phyloP scores from a whole-genome alignment of 805 yeast genomes.

The Tanozyma kutaoensis region DNA sequence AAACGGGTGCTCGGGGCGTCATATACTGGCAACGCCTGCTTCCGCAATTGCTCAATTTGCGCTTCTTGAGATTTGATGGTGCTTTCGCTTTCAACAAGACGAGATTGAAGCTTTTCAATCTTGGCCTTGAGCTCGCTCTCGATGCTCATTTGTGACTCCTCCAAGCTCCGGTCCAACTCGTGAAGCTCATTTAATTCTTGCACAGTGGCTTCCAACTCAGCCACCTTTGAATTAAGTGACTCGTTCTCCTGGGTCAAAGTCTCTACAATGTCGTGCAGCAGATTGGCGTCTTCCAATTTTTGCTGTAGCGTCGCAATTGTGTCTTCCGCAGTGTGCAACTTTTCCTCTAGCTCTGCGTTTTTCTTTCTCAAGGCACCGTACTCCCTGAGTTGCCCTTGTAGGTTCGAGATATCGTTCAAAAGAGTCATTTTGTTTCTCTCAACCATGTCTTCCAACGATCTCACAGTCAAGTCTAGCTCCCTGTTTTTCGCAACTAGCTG shows the following conservation, averaged over 20 bases:
- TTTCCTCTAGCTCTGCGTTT: neutral
- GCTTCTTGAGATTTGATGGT: no score
- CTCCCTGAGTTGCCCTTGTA: neutral
- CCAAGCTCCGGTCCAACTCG: constrained; percentile 36
- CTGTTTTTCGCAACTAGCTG: constrained; percentile 17
- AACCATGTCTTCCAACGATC: constrained; percentile 13
- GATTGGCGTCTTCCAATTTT: no score
- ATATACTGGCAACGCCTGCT: no score
- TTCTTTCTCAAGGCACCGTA: neutral
- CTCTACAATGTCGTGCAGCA: constrained; percentile 21
- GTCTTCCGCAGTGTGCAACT: neutral
- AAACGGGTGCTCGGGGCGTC: no score
- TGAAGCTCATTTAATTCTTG: constrained; percentile 36
- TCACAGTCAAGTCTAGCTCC: constrained; percentile 27
- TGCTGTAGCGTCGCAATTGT: no score
- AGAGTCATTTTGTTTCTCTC: constrained; percentile 12
- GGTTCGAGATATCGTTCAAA: constrained; percentile 6
- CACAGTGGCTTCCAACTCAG: constrained; percentile 20
- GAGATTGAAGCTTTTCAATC: no score
- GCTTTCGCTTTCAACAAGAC: no score
- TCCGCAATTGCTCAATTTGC: no score
- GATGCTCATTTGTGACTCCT: constrained; percentile 26
- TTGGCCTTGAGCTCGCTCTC: constrained; percentile 33
- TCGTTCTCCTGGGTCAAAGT: constrained; percentile 22
- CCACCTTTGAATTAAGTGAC: constrained; percentile 17